Percentiles rank a stretch among this genome's conserved stretches.
Conservation (phyloP, 2,329 filamentous ascomycete genomes). For the Xylariaceae sp. region DNA sequence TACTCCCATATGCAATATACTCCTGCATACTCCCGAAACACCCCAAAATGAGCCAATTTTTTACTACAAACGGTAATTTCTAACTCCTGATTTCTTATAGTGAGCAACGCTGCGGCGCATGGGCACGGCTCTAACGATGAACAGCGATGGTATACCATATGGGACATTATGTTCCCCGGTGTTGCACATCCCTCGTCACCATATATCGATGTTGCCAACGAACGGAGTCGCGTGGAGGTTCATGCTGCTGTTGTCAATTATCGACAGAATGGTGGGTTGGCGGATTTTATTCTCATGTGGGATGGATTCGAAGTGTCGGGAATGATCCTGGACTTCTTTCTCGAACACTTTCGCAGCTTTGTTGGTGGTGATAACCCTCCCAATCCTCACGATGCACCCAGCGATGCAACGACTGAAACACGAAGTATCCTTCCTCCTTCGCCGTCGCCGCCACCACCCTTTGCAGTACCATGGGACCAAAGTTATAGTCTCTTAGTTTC, state of each 20-base stretch:
- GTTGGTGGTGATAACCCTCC: not conserved
- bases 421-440: no score
- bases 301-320: not conserved
- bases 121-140: not conserved
- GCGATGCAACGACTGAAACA: no score
- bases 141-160: constrained; percentile 8
- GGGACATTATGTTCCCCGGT: constrained; percentile 6
- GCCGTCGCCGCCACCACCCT: no score
- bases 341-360: not conserved
- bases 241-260: not conserved
- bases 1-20: no score
- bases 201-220: not conserved
- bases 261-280: not conserved
- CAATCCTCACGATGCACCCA: not conserved
- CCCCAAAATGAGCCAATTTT: no score
- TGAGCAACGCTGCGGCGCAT: not conserved
- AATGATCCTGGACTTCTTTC: not conserved
- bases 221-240: not conserved
- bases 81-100: no score
- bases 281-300: not conserved
- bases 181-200: not conserved
- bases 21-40: no score
- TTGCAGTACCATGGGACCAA: no score
- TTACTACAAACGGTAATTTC: no score
- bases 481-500: no score